Percentiles rank a stretch among this genome's conserved stretches.
These are phyloP conservation scores for Lactarius vividus DNA, from an alignment of 768 basidiomycete genomes.

Conservation along the genomic window DNA sequence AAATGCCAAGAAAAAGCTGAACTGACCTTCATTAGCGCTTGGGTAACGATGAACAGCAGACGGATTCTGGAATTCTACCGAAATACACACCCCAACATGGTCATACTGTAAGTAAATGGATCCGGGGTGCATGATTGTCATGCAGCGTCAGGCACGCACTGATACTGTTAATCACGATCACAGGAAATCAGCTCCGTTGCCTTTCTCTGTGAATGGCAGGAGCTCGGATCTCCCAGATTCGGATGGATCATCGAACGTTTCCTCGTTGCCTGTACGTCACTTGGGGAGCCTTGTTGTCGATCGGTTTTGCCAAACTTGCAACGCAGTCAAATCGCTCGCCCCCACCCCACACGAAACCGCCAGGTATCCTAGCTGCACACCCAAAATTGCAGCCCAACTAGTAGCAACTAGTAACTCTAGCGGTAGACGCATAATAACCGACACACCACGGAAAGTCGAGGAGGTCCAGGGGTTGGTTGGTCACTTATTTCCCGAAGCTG, in stretches of 20 bases:
- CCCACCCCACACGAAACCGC: neutral
- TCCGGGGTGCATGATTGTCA: slow-evolving; percentile 4
- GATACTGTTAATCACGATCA: slow-evolving; percentile 40
- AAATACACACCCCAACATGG: neutral
- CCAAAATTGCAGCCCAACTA: neutral
- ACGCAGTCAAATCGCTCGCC: neutral
- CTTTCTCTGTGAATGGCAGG: slow-evolving; percentile 49
- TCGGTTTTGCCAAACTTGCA: neutral
- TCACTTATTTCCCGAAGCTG: neutral
- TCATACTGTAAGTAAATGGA: neutral
- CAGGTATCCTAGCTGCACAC: neutral
- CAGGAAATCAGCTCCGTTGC: slow-evolving; percentile 36
- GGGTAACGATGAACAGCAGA: neutral
- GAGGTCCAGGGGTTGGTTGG: neutral
- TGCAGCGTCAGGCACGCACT: slow-evolving; percentile 6
- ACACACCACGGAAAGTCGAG: neutral
- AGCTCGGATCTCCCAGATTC: slow-evolving; percentile 44
- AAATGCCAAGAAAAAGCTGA: slow-evolving; percentile 45
- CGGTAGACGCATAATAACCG: neutral
- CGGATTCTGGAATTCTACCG: slow-evolving; percentile 11
- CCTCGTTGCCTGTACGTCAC: neutral
- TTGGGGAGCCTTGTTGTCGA: neutral
- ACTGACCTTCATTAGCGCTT: slow-evolving; percentile 43
- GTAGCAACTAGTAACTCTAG: neutral
- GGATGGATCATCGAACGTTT: neutral